Evolutionary conservation across 331 rosid genomes (phyloP).

Genomic region (Cydonia oblonga): DNA sequence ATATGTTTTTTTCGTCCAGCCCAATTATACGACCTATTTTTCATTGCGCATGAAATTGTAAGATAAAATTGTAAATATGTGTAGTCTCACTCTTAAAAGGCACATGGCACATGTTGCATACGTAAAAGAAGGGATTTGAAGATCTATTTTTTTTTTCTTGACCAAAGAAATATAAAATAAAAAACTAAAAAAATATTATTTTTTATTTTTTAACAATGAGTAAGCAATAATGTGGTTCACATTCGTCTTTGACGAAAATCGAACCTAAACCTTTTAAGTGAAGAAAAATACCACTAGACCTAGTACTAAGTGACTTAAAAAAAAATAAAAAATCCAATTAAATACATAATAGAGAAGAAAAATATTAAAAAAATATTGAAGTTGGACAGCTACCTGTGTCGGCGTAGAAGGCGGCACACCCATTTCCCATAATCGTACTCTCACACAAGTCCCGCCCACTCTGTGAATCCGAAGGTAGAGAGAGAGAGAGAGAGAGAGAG

Average conservation of each 20-base stretch:
- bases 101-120: no score
- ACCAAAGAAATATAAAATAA: no score
- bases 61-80: background rate
- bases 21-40: background rate
- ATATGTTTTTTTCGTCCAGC: background rate
- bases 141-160: no score
- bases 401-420: constrained; percentile 19
- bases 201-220: no score
- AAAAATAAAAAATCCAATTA: no score
- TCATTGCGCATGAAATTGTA: background rate
- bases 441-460: background rate
- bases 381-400: constrained; percentile 46
- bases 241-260: fast-evolving
- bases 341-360: background rate
- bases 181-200: no score
- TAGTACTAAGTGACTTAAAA: no score
- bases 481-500: background rate
- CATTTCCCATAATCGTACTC: background rate
- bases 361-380: background rate
- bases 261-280: fast-evolving
- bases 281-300: fast-evolving
- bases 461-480: background rate
- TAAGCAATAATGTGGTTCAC: no score
- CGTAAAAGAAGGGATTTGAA: no score
- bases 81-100: background rate